These are phyloP conservation scores for Arthroderma uncinatum DNA, from an alignment of 2,329 filamentous ascomycete genomes.

Conservation along the genomic window DNA sequence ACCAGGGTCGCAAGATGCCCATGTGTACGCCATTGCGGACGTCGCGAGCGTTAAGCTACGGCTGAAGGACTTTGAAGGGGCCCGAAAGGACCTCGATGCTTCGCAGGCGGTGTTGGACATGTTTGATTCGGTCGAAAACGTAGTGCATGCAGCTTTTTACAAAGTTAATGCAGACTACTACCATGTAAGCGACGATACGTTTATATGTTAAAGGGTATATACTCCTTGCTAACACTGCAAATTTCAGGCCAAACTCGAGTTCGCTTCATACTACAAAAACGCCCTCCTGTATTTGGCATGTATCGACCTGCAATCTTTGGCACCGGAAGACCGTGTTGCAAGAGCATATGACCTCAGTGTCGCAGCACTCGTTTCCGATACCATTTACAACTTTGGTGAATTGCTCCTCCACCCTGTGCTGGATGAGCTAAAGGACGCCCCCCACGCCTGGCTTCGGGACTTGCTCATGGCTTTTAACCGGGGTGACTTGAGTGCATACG, in stretches of 20 bases:
- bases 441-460: constrained; percentile 79
- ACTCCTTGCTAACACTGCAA: background rate
- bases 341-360: constrained; percentile 89
- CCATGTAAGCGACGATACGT: constrained; percentile 44
- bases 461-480: constrained; percentile 97
- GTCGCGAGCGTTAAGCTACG: constrained; percentile 79
- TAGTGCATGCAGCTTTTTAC: constrained; percentile 95
- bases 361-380: constrained; percentile 82
- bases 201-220: background rate
- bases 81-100: constrained; percentile 73
- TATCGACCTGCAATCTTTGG: constrained; percentile 68
- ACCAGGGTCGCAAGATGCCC: constrained; percentile 85
- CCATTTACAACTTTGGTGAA: constrained; percentile 99
- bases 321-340: constrained; percentile 61
- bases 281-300: constrained; percentile 95
- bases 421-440: constrained; percentile 63
- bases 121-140: constrained; percentile 89
- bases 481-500: constrained; percentile 79
- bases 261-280: constrained; percentile 93
- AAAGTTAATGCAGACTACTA: constrained; percentile 91
- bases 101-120: constrained; percentile 79
- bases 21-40: constrained; percentile 85
- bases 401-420: constrained; percentile 95
- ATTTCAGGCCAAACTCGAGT: constrained; percentile 64
- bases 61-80: constrained; percentile 66